Evolutionary conservation across 768 basidiomycete genomes (phyloP).

Genomic region (Suillus subalutaceus): DNA sequence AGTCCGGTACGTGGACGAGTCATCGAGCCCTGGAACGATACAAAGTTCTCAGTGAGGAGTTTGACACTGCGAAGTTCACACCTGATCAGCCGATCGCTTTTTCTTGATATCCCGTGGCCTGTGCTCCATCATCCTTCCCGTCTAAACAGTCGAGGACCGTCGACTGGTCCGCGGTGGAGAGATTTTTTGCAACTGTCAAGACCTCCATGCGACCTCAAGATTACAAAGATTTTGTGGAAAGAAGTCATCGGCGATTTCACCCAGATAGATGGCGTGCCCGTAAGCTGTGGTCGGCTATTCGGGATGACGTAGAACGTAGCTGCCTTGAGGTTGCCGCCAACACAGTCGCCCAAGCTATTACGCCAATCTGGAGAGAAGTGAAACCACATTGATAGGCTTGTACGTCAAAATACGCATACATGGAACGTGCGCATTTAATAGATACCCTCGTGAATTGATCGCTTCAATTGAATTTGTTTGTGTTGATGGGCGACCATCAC

Average conservation of each 20-base stretch:
- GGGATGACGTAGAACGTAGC: conserved; percentile 57
- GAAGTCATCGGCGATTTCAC: conserved; percentile 75
- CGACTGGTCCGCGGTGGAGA: conserved; percentile 70
- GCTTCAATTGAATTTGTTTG: background rate
- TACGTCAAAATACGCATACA: background rate
- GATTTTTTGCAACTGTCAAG: conserved; percentile 63
- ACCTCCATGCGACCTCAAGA: conserved; percentile 59
- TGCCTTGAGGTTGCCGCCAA: conserved; percentile 72
- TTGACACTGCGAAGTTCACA: conserved; percentile 64
- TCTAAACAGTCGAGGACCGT: conserved; percentile 66
- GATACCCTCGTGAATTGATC: background rate
- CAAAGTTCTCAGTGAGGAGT: conserved; percentile 57
- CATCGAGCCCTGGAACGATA: conserved; percentile 75
- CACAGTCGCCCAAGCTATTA: conserved; percentile 74
- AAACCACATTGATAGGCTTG: conserved; percentile 29
- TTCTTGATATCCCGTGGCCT: conserved; percentile 78
- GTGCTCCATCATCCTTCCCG: conserved; percentile 55
- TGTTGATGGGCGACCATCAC: background rate
- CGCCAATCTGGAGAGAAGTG: conserved; percentile 62
- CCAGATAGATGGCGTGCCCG: conserved; percentile 80
- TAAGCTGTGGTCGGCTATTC: conserved; percentile 58
- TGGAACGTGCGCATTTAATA: background rate
- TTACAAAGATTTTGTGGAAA: conserved; percentile 66
- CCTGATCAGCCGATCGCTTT: conserved; percentile 53
- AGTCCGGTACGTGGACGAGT: conserved; percentile 62